phyloP scores from a whole-genome alignment of 1,284 basidiomycete species.

The Pisolithus thermaeus region DNA sequence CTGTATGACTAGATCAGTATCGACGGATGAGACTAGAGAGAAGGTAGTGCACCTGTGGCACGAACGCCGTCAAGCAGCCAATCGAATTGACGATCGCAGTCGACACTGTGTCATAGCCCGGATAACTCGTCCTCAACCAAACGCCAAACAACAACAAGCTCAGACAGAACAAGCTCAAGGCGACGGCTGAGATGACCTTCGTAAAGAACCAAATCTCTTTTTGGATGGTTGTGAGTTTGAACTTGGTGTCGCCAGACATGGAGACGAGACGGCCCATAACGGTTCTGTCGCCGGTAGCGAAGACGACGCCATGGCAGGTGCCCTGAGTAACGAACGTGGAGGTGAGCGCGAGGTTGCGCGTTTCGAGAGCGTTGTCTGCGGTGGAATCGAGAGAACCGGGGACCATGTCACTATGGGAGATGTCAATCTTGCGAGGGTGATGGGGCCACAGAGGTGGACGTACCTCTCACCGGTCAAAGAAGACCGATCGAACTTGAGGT shows the following conservation, averaged over 20 bases:
- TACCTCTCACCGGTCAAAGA: conserved; percentile 58
- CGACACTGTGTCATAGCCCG: conserved; percentile 34
- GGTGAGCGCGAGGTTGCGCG: conserved; percentile 56
- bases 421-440: neutral
- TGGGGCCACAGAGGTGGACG: neutral
- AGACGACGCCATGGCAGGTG: conserved; percentile 50
- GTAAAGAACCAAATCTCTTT: conserved; percentile 46
- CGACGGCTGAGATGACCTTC: conserved; percentile 40
- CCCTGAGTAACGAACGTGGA: conserved; percentile 52
- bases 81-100: conserved; percentile 41
- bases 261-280: conserved; percentile 59
- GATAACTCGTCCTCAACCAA: conserved; percentile 37
- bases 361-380: conserved; percentile 54
- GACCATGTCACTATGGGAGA: conserved; percentile 39
- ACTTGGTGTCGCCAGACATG: conserved; percentile 45
- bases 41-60: conserved; percentile 37
- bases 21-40: neutral
- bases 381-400: conserved; percentile 44
- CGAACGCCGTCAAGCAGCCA: conserved; percentile 44
- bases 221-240: conserved; percentile 44
- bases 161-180: conserved; percentile 35
- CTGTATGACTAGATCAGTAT: conserved; percentile 4
- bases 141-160: conserved; percentile 41
- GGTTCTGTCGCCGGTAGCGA: conserved; percentile 54
- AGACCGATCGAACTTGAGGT: conserved; percentile 56